Evolutionary conservation across 352 stramenopile genomes (phyloP), one percentile per base, ranked within the genome.

Genomic region (Peronospora destructor): DNA sequence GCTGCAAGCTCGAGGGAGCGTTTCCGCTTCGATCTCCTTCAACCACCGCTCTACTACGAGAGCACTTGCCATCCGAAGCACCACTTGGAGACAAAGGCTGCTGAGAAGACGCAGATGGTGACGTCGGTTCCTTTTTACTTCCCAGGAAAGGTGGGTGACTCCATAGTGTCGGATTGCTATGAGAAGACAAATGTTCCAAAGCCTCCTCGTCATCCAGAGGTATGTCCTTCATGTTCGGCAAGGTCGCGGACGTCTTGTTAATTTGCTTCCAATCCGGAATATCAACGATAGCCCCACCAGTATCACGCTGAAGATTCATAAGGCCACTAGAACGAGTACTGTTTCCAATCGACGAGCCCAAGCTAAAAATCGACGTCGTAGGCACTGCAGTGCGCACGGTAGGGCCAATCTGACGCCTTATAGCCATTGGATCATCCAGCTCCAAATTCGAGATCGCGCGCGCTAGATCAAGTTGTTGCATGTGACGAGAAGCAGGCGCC

Each of bases 361-460:
- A 42, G 46, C 77, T 88, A 56, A 88, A 88, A 43, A 87, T 87
- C 3, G 76, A 87, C 7, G 70, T 80, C 17, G 63, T 75, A 19
- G 76, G 72, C 13, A 69, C 36, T 16, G 72, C 71, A 1, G 71
- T 82, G 29, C 64, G 64, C 13, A 73, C 51, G 3, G 72, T 72
- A 28, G 49, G 74, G 10, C 72, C 73, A 38, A 76, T 51, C 39
- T 85, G 65, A 4, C 68, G 77, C 38, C 71, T 61, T 11, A 86
- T 84, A 11, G 77, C 75, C 57, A 86, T 82, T 3, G 79, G 79
- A 21, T 90, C 76, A 48, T 90, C 79, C 10, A 90, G 40, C 50
- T 90, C 79, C 51, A 90, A 50, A 52, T 87, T 87, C 0, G 79
- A 87, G 26, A 90, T 87, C 0, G 79, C 79, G 14, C 72, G 72